Percentiles rank a stretch among this genome's conserved stretches.
Conservation (phyloP, 768 basidiomycete species). For the Pleurotus eryngii region DNA sequence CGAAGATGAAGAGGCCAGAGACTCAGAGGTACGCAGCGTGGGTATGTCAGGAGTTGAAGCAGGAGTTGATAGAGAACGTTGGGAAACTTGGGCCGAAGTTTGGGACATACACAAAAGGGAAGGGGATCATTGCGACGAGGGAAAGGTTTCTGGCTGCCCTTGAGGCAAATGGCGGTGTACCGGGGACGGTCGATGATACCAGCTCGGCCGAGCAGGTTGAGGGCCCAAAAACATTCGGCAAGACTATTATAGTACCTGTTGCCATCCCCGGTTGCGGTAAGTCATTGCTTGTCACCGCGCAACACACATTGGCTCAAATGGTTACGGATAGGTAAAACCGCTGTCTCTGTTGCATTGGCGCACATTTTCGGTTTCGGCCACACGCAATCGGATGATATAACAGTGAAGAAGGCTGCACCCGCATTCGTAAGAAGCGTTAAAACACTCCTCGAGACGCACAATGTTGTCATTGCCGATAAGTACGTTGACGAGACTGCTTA, state of each 20-base stretch:
- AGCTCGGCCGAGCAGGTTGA: not conserved
- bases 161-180: constrained; percentile 32
- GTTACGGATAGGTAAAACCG: constrained; percentile 72
- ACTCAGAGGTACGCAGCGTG: constrained; percentile 78
- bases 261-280: constrained; percentile 92
- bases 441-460: constrained; percentile 52
- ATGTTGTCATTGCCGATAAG: constrained; percentile 94
- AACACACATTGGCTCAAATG: constrained; percentile 12
- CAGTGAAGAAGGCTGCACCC: constrained; percentile 68
- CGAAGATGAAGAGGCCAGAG: constrained; percentile 73
- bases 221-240: constrained; percentile 40
- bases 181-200: constrained; percentile 27
- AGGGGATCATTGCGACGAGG: constrained; percentile 82
- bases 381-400: constrained; percentile 90
- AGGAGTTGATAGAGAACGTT: not conserved
- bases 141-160: constrained; percentile 76
- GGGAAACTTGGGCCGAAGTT: constrained; percentile 53
- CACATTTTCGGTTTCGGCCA: constrained; percentile 86
- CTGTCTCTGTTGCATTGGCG: constrained; percentile 73
- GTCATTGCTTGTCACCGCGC: constrained; percentile 22
- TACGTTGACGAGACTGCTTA: constrained; percentile 29
- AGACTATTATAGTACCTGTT: constrained; percentile 84
- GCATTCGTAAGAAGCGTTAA: constrained; percentile 72
- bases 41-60: constrained; percentile 76
- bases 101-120: constrained; percentile 58